Evolutionary conservation across 2,329 filamentous ascomycete genomes (phyloP), one percentile per base, ranked within the genome.

Genomic region (Claviceps pazoutovae): DNA sequence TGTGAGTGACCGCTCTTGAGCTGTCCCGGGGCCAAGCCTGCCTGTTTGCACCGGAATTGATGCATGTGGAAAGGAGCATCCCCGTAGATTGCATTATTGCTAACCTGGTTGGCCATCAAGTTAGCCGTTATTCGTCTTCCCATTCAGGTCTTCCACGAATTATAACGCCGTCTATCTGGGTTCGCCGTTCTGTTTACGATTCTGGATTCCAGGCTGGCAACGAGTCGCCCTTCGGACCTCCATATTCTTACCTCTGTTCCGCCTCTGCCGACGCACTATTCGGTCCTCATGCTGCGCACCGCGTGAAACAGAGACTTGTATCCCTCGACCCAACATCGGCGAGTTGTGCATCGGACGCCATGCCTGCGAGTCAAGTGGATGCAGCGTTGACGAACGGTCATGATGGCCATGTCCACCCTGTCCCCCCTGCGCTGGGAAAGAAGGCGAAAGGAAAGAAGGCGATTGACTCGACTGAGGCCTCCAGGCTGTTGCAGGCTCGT

Each of bases 401-500:
- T 57, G 67, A 70, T 60, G 63, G 62, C 46, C 68, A 70, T 59
- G 54, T 56, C 47, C 65, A 70, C 51, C 58, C 63, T 52, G 60
- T 62, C 26, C 57, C 77, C 48, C 70, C 79, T 52, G 71, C 73
- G 52, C 41, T 30, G 19, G 49, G 49, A n/a, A 93, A 89, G 72
- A 93, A 93, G 70, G 79, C 75, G 52, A 95, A 94, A 72, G 80
- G 77, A 59, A 95, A 94, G 72, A 95, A 94, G 71, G 74, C 79
- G 47, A 72, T 87, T 57, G 90, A 95, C 65, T 86, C 88, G 19
- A 87, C 81, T 61, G 93, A 97, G 69, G 89, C 90, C 46, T 88
- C 88, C 55, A 94, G 95, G 69, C 78, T 96, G 57, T 79, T 98
- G 49, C 85, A 90, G 56, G 88, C 90, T 56, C 88, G 94, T 64